Evolutionary conservation across 176 grass and related monocot genomes (phyloP).

Genomic region (Aegilops longissima): DNA sequence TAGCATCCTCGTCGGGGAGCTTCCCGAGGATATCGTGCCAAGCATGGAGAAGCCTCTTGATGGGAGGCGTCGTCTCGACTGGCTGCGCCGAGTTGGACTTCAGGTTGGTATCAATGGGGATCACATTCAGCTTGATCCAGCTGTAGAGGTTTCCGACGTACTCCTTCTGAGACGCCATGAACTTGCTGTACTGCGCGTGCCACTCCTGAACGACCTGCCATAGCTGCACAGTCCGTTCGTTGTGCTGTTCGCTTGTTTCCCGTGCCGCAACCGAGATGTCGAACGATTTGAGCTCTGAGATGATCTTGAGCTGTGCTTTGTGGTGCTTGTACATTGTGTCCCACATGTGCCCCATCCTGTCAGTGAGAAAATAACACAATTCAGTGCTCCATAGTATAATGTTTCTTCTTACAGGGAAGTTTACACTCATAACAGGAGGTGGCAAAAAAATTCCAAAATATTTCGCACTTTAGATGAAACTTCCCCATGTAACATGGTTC

Average conservation of each 20-base stretch:
- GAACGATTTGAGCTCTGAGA: slow-evolving; percentile 48
- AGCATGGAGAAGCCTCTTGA: slow-evolving; percentile 58
- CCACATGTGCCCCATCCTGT: slow-evolving; percentile 79
- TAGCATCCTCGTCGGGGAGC: slow-evolving; percentile 44
- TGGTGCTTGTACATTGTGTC: slow-evolving; percentile 54
- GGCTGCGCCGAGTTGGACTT: slow-evolving; percentile 45
- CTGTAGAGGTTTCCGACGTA: slow-evolving; percentile 55
- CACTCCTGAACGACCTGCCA: slow-evolving; percentile 52
- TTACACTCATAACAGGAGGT: background rate
- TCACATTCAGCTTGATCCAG: slow-evolving; percentile 72
- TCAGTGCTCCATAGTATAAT: background rate
- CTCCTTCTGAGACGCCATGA: slow-evolving; percentile 55
- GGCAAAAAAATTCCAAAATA: background rate
- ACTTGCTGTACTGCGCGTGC: slow-evolving; percentile 57
- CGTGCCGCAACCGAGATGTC: slow-evolving; percentile 35
- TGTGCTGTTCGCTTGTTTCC: slow-evolving; percentile 67
- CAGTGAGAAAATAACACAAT: slow-evolving; percentile 21
- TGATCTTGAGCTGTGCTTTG: slow-evolving; percentile 49
- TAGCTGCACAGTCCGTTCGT: slow-evolving; percentile 57
- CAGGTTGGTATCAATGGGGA: slow-evolving; percentile 64
- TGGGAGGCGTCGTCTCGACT: slow-evolving; percentile 50
- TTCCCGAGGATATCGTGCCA: slow-evolving; percentile 65
- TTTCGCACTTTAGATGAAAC: background rate
- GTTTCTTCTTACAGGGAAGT: background rate
- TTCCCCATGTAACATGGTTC: background rate